Percentiles rank a stretch among this genome's conserved stretches.
Evolutionary conservation across 177 flowering plant genomes (phyloP).

Genomic region (Vitis hybrid): DNA sequence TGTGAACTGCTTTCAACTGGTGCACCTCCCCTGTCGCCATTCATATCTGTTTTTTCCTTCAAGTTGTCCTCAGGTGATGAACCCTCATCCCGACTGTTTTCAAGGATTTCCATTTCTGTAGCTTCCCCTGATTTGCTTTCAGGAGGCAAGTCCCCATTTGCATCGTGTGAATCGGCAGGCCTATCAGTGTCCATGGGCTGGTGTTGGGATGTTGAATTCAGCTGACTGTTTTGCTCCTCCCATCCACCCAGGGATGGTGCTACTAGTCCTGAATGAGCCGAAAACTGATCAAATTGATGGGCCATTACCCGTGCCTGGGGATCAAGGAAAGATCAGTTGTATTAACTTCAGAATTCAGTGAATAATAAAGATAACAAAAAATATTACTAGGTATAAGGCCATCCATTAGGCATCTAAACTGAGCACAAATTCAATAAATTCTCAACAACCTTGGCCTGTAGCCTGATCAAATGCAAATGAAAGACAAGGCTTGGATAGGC

Average conservation of each 20-base stretch:
- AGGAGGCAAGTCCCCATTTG: constrained; percentile 10
- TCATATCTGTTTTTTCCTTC: constrained; percentile 7
- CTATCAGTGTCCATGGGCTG: constrained; percentile 17
- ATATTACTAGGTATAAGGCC: neutral
- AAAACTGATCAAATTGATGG: constrained; percentile 24
- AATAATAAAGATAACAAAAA: neutral
- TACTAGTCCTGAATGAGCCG: constrained; percentile 26
- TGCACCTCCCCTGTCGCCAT: constrained; percentile 10
- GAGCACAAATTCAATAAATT: neutral
- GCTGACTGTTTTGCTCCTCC: constrained; percentile 20
- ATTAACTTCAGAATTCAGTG: neutral
- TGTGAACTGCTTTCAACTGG: constrained; percentile 7
- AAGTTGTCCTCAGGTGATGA: neutral
- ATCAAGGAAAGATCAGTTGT: neutral
- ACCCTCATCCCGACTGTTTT: constrained; percentile 14
- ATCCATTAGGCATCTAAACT: neutral
- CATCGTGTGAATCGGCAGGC: constrained; percentile 9
- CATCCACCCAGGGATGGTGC: constrained; percentile 13
- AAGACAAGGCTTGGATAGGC: too few relatives aligned
- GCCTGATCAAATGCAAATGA: too few relatives aligned
- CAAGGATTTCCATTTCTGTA: constrained; percentile 11
- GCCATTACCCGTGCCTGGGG: constrained; percentile 36
- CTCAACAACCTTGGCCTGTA: too few relatives aligned
- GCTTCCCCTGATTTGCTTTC: constrained; percentile 16
- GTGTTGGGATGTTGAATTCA: constrained; percentile 3